These are phyloP conservation scores for Trypanosoma theileri DNA, from an alignment of 208 protist genomes.

Conservation along the genomic window DNA sequence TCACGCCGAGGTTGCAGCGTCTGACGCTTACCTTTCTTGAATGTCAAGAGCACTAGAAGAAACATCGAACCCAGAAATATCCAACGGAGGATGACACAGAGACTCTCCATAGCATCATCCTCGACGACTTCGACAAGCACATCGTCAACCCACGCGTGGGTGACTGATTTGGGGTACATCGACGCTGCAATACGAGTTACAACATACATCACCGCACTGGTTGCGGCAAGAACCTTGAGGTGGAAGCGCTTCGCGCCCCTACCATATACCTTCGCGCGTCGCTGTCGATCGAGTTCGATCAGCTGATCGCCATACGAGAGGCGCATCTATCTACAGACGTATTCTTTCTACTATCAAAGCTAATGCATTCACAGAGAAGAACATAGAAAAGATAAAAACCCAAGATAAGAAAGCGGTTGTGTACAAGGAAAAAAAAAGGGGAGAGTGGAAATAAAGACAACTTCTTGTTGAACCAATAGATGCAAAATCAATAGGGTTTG, in stretches of 20 bases:
- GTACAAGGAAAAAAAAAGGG: no score
- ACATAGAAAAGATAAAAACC: conserved; percentile 18
- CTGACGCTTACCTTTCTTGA: background rate
- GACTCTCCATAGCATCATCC: conserved; percentile 32
- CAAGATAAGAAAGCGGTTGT: background rate
- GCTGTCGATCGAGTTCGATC: conserved; percentile 33
- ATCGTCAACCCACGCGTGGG: conserved; percentile 63
- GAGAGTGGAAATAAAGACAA: no score
- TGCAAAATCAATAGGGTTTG: no score
- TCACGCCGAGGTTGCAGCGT: background rate
- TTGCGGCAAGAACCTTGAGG: conserved; percentile 21
- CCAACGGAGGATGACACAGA: conserved; percentile 18
- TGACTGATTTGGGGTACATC: conserved; percentile 37
- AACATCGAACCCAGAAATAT: conserved; percentile 29
- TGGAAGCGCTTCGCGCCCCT: conserved; percentile 27
- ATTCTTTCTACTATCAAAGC: no score
- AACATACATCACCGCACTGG: conserved; percentile 20
- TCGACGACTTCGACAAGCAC: conserved; percentile 80
- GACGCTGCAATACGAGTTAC: conserved; percentile 21
- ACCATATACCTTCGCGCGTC: conserved; percentile 29
- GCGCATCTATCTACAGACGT: conserved; percentile 21
- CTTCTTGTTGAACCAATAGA: no score
- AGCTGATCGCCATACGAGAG: conserved; percentile 36
- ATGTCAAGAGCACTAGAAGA: conserved; percentile 17
- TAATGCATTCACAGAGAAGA: background rate